Evolutionary conservation across 2,329 filamentous ascomycete species (phyloP), one percentile per base, ranked within the genome.

Genomic region (Pyricularia pennisetigena): DNA sequence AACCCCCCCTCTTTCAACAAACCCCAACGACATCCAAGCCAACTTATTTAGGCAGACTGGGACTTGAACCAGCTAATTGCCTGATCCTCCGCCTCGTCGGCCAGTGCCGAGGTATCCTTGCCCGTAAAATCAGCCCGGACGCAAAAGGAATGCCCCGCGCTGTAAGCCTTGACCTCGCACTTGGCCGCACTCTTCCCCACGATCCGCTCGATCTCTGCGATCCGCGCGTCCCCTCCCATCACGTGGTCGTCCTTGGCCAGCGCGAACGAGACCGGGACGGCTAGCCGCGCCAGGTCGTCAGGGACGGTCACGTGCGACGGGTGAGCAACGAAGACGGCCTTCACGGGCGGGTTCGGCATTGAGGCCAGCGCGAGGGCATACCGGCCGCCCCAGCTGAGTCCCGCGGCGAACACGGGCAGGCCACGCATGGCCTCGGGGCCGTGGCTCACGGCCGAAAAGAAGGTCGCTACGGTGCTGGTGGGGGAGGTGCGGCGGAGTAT

Each of bases 361-460:
- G 80, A 78, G 12, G 80, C 78, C 3, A 88, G 79, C n/a, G 80
- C 74, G 9, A 86, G 73, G 2, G 80, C 76, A 71, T 87, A 82
- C 70, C 84, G 83, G 28, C 85, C 87, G 28, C 87, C 87, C 86
- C 86, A 89, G 78, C 86, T 89, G 77, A 87, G 89, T 0, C 87
- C 88, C 0, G 84, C 84, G 0, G 80, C 83, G 26, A 82, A 85
- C 64, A 88, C 75, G 20, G 76, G 74, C 7, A 78, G 72, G 24
- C 66, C 66, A 69, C 68, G 59, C 72, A 65, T 57, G 5, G 70
- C 69, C 12, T 75, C 75, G 57, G 75, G 74, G 30, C 76, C 74
- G 57, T 75, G 72, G 57, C 76, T 80, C 3, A 82, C 70, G 4
- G 74, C 71, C 67, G 76, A 72, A 59, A 82, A 76, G 72, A 79